Conservation (phyloP, 108 stramenopile genomes). For the Fragilariopsis cylindrus region DNA sequence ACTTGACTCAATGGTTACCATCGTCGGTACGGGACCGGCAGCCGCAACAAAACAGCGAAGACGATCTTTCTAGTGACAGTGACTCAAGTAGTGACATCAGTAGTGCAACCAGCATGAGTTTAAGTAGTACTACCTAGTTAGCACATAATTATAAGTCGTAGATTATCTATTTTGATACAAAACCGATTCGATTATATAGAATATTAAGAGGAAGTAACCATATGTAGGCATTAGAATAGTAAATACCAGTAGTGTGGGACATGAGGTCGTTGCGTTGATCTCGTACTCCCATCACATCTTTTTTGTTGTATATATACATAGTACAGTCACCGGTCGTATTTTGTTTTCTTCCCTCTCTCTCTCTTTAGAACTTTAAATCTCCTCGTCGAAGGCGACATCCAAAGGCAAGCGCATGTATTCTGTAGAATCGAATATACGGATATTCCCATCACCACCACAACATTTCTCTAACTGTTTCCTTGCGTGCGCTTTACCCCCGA, state of each 20-base stretch:
- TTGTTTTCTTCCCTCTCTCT: not conserved
- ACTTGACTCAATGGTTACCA: slow-evolving; percentile 14
- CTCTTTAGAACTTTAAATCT: not conserved
- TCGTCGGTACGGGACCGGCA: not conserved
- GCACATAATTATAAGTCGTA: too few species aligned
- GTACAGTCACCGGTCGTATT: not conserved
- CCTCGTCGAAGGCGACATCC: slow-evolving; percentile 63
- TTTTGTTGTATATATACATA: too few species aligned
- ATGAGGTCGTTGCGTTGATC: too few species aligned
- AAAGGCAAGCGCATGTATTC: slow-evolving; percentile 73
- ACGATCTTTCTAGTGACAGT: not conserved
- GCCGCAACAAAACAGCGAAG: not conserved
- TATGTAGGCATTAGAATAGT: too few species aligned
- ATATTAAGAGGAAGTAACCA: too few species aligned
- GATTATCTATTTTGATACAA: too few species aligned
- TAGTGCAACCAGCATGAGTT: slow-evolving; percentile 5
- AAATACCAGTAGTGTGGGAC: too few species aligned
- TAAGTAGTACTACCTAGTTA: too few species aligned
- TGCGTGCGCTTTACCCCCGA: slow-evolving; percentile 8
- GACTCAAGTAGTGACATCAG: not conserved
- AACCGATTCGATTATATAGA: too few species aligned
- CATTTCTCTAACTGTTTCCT: slow-evolving; percentile 50
- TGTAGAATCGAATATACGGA: slow-evolving; percentile 55
- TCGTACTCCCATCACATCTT: too few species aligned
- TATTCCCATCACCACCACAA: slow-evolving; percentile 50